Evolutionary conservation across 2,329 filamentous ascomycete genomes (phyloP).

Genomic region (Fonsecaea nubica): DNA sequence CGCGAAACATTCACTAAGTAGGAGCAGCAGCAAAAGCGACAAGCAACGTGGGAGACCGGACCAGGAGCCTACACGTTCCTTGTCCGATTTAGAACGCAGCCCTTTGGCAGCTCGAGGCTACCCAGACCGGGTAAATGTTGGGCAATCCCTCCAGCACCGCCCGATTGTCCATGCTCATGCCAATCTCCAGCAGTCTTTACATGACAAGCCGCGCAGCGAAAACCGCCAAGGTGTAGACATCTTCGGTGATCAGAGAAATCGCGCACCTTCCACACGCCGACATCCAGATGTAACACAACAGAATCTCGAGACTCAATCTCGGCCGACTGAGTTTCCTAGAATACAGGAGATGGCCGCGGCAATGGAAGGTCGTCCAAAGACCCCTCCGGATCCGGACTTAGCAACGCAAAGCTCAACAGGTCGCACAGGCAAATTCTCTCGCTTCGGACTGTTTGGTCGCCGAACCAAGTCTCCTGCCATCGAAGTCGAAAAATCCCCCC

Average conservation of each 20-base stretch:
- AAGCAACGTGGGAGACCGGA: slow-evolving; percentile 14
- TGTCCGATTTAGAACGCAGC: slow-evolving; percentile 23
- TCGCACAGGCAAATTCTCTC: slow-evolving; percentile 57
- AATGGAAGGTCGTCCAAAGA: slow-evolving; percentile 4
- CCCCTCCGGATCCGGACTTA: neutral
- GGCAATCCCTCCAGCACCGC: slow-evolving; percentile 41
- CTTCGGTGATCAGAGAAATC: slow-evolving; percentile 61
- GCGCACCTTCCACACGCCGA: slow-evolving; percentile 63
- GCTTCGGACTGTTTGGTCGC: slow-evolving; percentile 74
- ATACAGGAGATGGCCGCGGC: neutral
- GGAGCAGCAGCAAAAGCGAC: slow-evolving; percentile 35
- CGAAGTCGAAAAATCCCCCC: slow-evolving; percentile 59
- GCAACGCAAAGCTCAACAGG: slow-evolving; percentile 20
- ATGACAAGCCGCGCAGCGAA: slow-evolving; percentile 62
- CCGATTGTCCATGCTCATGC: slow-evolving; percentile 39
- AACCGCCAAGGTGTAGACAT: slow-evolving; percentile 72
- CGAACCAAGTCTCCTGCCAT: slow-evolving; percentile 70
- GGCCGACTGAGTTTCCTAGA: neutral
- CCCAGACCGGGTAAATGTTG: slow-evolving; percentile 38
- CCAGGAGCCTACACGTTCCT: slow-evolving; percentile 16
- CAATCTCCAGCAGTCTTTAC: slow-evolving; percentile 31
- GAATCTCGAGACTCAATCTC: slow-evolving; percentile 46
- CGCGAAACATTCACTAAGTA: slow-evolving; percentile 32
- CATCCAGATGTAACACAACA: slow-evolving; percentile 45
- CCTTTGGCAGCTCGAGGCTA: slow-evolving; percentile 29